A percentile compares a stretch with the other conserved stretches of the same genome.
Conservation (phyloP, 805 yeast species). For the Kluyveromyces siamensis region DNA sequence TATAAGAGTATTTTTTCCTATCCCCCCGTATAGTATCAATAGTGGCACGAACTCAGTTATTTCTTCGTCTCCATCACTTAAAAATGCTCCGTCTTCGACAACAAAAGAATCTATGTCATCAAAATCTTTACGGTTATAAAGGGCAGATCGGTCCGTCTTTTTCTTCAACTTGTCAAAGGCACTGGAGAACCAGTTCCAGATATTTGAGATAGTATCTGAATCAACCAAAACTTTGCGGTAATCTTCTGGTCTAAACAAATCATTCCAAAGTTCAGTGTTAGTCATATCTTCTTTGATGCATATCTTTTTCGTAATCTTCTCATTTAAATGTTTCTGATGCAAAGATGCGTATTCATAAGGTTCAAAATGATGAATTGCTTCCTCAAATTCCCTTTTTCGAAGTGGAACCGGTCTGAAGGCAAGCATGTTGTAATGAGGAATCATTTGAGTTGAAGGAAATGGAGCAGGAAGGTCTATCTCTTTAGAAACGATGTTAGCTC, state of each 20-base stretch:
- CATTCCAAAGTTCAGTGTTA: slow-evolving; percentile 19
- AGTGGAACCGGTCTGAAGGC: not conserved
- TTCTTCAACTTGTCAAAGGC: slow-evolving; percentile 29
- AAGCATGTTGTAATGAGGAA: slow-evolving; percentile 6
- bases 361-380: slow-evolving; percentile 1
- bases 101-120: slow-evolving; percentile 29
- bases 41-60: slow-evolving; percentile 45
- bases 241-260: slow-evolving; percentile 23
- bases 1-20: slow-evolving; percentile 71
- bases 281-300: not conserved
- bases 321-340: slow-evolving; percentile 6
- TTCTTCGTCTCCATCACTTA: slow-evolving; percentile 3
- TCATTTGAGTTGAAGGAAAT: slow-evolving; percentile 11
- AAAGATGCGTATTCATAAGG: slow-evolving; percentile 12
- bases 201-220: slow-evolving; percentile 10
- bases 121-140: slow-evolving; percentile 15
- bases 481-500: slow-evolving; percentile 10
- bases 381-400: not conserved
- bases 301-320: not conserved
- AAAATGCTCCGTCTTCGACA: slow-evolving; percentile 20
- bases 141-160: slow-evolving; percentile 27
- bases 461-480: slow-evolving; percentile 13
- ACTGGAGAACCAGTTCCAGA: slow-evolving; percentile 25
- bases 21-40: slow-evolving; percentile 54
- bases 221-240: slow-evolving; percentile 26